Evolutionary conservation across 2,329 filamentous ascomycete species (phyloP), one percentile per base, ranked within the genome.

Genomic region (Sporothrix protearum): DNA sequence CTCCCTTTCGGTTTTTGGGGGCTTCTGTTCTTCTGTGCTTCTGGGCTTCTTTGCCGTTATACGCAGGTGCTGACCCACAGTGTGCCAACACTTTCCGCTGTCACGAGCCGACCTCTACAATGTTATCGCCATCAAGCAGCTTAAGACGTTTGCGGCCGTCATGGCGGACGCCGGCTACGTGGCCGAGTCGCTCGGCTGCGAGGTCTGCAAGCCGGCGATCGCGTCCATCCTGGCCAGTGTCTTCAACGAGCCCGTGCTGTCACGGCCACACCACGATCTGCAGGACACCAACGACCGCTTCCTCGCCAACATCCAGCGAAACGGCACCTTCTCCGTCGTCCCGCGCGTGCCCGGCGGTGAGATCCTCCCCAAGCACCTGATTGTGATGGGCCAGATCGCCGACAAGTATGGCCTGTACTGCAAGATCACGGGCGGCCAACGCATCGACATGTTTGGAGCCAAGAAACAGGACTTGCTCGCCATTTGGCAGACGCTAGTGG

Each of bases 201-300:
- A 97, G 80, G 84, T 89, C 1, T 97, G 94, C 84, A 96, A 96
- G 80, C 94, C 94, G 0, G 88, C 90, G 0, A 86, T 97, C 36
- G 94, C 86, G 4, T 93, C 90, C 68, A 96, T 97, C 76, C 87
- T 96, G 67, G 86, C 93, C 0, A 93, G 91, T 30, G 83, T 96
- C 2, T 97, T 90, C 85, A 97, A 97, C 80, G 88, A 89, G 73
- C 92, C 96, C 78, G 85, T 97, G 74, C 89, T 97, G 84, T 86
- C 72, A 84, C 88, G 0, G 83, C 87, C 2, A 88, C 92, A 78
- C 92, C 88, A 92, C 78, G 92, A 92, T 28, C 85, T 97, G 0
- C 94, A 97, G 80, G 94, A 97, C 73, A 97, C 94, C 5, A 97
- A 97, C 79, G 94, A 97, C 80, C 86, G 90, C 59, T 97, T 92